Evolutionary conservation across 2,329 filamentous ascomycete species (phyloP).

Genomic region (Mycogone perniciosa): DNA sequence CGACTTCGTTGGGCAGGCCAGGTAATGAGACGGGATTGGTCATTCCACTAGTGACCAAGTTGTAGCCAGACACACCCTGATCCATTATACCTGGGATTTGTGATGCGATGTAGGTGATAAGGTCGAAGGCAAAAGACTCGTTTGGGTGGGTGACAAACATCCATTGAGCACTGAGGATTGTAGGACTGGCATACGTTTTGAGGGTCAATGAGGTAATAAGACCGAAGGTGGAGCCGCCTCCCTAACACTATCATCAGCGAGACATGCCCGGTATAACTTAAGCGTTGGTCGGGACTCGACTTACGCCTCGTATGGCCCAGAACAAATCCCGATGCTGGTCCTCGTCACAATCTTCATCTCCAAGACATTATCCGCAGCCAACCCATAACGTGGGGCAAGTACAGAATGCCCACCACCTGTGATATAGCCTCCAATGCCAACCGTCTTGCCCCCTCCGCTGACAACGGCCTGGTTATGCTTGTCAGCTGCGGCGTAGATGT

Average conservation of each 20-base stretch:
- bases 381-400: slow-evolving; percentile 46
- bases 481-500: slow-evolving; percentile 41
- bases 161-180: slow-evolving; percentile 22
- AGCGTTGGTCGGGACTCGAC: slow-evolving; percentile 15
- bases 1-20: slow-evolving; percentile 24
- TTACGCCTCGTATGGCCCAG: slow-evolving; percentile 56
- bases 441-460: slow-evolving; percentile 47
- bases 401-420: slow-evolving; percentile 56
- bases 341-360: slow-evolving; percentile 51
- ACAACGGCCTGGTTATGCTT: slow-evolving; percentile 43
- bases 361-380: slow-evolving; percentile 58
- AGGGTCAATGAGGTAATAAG: slow-evolving; percentile 53
- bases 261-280: too few relatives aligned
- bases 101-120: slow-evolving; percentile 41
- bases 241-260: slow-evolving; percentile 26
- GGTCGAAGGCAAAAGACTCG: slow-evolving; percentile 37
- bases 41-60: slow-evolving; percentile 29
- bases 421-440: slow-evolving; percentile 54
- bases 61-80: slow-evolving; percentile 46
- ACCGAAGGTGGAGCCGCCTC: slow-evolving; percentile 55
- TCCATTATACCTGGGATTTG: slow-evolving; percentile 42
- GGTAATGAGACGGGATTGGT: slow-evolving; percentile 32
- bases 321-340: slow-evolving; percentile 52
- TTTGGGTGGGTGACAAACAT: slow-evolving; percentile 21
- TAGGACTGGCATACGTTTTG: slow-evolving; percentile 41